Evolutionary conservation across 2,329 filamentous ascomycete genomes (phyloP).

Genomic region (Hymenoscyphus infarciens): DNA sequence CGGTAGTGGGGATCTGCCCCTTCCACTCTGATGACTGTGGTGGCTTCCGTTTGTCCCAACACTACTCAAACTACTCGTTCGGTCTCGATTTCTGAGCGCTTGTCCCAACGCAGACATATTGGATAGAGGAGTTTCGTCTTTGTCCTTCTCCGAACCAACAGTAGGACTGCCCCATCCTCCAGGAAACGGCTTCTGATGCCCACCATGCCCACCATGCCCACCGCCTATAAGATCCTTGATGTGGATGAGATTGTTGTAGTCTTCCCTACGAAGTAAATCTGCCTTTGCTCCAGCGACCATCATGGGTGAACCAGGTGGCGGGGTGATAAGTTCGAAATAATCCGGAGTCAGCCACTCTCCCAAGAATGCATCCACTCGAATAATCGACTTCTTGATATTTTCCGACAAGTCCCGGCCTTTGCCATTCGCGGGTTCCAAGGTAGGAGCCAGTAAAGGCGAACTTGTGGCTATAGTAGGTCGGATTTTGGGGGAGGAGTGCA

Average conservation of each 20-base stretch:
- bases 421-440: conserved; percentile 26
- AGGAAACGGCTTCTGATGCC: conserved; percentile 38
- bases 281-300: conserved; percentile 90
- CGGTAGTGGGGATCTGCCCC: conserved; percentile 3
- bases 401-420: conserved; percentile 22
- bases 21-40: conserved; percentile 17
- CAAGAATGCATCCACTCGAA: conserved; percentile 87
- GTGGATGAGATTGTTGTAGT: conserved; percentile 48
- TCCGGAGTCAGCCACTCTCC: conserved; percentile 93
- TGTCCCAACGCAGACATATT: conserved; percentile 28
- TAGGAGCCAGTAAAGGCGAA: conserved; percentile 31
- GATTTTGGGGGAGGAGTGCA: conserved; percentile 32
- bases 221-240: conserved; percentile 21
- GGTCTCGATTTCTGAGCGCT: conserved; percentile 31
- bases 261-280: conserved; percentile 73
- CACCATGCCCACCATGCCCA: conserved; percentile 20
- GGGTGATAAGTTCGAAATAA: conserved; percentile 90
- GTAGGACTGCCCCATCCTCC: conserved; percentile 37
- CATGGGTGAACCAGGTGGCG: conserved; percentile 78
- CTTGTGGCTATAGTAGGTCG: conserved; percentile 27
- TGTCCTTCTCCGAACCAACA: conserved; percentile 25
- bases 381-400: conserved; percentile 52
- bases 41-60: conserved; percentile 30
- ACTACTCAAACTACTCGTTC: conserved; percentile 35
- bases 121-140: conserved; percentile 29